phyloP scores from a whole-genome alignment of 352 stramenopile genomes.

The Pseudoperonospora humuli region DNA sequence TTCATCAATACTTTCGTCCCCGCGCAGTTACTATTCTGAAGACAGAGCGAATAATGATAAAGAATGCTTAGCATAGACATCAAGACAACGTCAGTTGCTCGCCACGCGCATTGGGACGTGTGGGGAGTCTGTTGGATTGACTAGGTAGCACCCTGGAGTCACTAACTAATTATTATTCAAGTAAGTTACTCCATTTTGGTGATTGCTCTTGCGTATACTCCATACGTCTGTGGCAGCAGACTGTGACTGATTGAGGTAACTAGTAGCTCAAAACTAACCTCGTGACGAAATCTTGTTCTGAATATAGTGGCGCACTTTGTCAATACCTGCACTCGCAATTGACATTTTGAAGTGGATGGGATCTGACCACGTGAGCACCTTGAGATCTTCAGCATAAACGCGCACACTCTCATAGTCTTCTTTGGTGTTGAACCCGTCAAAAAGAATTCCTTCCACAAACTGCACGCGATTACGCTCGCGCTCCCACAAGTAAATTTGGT shows the following conservation, averaged over 20 bases:
- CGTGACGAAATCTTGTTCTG: constrained; percentile 44
- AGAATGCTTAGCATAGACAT: constrained; percentile 42
- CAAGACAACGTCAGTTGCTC: constrained; percentile 11
- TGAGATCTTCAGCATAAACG: constrained; percentile 50
- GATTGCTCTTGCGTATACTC: constrained; percentile 1
- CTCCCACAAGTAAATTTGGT: constrained; percentile 90
- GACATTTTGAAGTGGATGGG: constrained; percentile 74
- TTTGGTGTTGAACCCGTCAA: constrained; percentile 82
- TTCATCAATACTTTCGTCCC: constrained; percentile 40
- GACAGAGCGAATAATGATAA: constrained; percentile 39
- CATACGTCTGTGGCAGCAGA: not conserved
- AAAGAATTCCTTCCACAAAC: constrained; percentile 75
- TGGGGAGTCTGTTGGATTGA: constrained; percentile 8
- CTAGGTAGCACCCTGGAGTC: constrained; percentile 13
- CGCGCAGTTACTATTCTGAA: constrained; percentile 41
- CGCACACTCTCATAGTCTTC: constrained; percentile 78
- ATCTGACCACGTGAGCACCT: constrained; percentile 79
- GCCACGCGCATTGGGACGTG: constrained; percentile 23
- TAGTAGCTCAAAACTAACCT: constrained; percentile 12
- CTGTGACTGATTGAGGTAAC: no score
- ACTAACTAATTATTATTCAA: constrained; percentile 32
- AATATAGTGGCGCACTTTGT: constrained; percentile 65
- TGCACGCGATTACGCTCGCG: constrained; percentile 84
- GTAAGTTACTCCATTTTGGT: constrained; percentile 19
- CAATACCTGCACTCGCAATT: constrained; percentile 51